Base-by-base conservation (phyloP, 352 stramenopile species). In the Stramenopiles sp. region DNA sequence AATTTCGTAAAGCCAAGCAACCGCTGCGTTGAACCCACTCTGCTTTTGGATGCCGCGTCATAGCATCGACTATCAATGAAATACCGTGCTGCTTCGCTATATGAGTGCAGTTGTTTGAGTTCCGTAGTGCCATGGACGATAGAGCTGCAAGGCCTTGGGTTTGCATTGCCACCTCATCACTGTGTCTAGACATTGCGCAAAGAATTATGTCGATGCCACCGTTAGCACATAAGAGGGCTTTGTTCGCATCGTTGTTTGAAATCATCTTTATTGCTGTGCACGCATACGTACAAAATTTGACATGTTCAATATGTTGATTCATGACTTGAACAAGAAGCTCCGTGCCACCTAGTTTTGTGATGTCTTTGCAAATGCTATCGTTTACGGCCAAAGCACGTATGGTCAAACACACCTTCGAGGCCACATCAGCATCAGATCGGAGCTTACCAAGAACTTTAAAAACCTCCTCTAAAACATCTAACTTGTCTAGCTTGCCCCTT, bases 241-340 rank as follows among this genome's bases (percentile, higher is more conserved):
- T 92, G 71, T 90, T 87, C 82, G 89, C 88, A 82, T 92, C 88
- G 84, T 91, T 90, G 27, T 84, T 87, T 81, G 83, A 90, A 14
- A 92, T n/a, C n/a, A n/a, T n/a, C n/a, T n/a, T n/a, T n/a, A n/a
- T n/a, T n/a, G n/a, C n/a, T n/a, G n/a, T n/a, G n/a, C n/a, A n/a
- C n/a, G n/a, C n/a, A n/a, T n/a, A n/a, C n/a, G n/a, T n/a, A n/a
- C n/a, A n/a, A n/a, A n/a, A n/a, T n/a, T n/a, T n/a, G n/a, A n/a
- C n/a, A n/a, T n/a, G n/a, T n/a, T n/a, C n/a, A n/a, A n/a, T n/a
- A n/a, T n/a, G n/a, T n/a, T n/a, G n/a, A n/a, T n/a, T n/a, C n/a
- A n/a, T n/a, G n/a, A n/a, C n/a, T n/a, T n/a, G n/a, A n/a, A n/a
- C n/a, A n/a, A n/a, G n/a, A n/a, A n/a, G n/a, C n/a, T n/a, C n/a